Conservation (phyloP, 2,329 filamentous ascomycete genomes). For the Neophaeococcomyces aloes region DNA sequence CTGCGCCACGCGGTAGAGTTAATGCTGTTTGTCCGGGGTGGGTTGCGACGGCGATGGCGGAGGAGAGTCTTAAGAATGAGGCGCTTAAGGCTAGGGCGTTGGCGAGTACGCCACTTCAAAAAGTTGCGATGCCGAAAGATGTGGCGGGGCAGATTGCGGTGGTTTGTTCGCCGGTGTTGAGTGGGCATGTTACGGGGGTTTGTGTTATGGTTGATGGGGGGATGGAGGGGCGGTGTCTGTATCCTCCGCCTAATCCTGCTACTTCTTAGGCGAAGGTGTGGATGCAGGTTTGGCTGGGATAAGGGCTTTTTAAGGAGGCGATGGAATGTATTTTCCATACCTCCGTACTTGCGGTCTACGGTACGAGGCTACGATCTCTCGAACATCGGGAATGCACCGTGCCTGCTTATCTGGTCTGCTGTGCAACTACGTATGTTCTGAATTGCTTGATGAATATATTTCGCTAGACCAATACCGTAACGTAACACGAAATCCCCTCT, state of each 20-base stretch:
- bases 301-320: no score
- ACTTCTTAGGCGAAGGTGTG: no score
- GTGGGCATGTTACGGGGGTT: slow-evolving; percentile 1
- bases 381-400: no score
- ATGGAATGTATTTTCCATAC: no score
- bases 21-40: background rate
- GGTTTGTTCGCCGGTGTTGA: background rate
- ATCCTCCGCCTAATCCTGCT: slow-evolving; percentile 1
- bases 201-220: slow-evolving; percentile 1
- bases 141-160: background rate
- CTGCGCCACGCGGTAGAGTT: background rate
- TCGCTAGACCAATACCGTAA: no score
- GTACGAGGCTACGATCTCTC: no score
- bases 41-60: background rate
- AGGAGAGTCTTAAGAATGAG: background rate
- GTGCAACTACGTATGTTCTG: no score
- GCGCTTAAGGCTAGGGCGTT: background rate
- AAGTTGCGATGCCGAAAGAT: background rate
- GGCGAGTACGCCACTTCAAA: background rate
- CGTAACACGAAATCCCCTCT: no score
- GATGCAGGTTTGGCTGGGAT: no score
- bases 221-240: slow-evolving; percentile 2
- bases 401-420: no score
- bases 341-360: no score
- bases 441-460: no score